Evolutionary conservation across 2,329 filamentous ascomycete species (phyloP).

Genomic region (Fusarium temperatum): DNA sequence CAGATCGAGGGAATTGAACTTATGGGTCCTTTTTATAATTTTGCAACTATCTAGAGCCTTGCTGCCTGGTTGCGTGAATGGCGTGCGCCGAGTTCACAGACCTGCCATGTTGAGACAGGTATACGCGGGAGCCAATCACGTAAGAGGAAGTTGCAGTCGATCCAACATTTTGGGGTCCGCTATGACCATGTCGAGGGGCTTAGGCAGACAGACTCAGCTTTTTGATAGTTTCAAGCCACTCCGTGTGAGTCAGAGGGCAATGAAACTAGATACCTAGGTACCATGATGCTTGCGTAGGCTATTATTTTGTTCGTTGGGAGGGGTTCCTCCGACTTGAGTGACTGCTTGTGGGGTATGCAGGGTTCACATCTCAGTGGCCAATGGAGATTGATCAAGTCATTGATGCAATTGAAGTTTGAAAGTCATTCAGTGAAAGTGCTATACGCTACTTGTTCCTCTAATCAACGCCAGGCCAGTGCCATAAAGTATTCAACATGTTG

Average conservation of each 20-base stretch:
- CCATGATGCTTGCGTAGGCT: background rate
- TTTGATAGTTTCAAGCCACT: background rate
- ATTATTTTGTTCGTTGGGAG: background rate
- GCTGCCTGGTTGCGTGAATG: background rate
- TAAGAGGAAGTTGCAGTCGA: background rate
- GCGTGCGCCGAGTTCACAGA: background rate
- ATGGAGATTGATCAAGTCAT: background rate
- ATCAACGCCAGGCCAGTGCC: background rate
- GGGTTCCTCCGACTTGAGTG: too few species aligned
- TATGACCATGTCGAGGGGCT: background rate
- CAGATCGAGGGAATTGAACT: too few species aligned
- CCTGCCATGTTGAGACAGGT: background rate
- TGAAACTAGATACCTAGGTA: background rate
- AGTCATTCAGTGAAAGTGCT: background rate
- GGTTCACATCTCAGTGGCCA: fast-evolving
- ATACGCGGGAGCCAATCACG: background rate
- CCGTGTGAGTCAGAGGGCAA: background rate
- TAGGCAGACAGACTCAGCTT: background rate
- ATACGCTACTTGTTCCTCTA: background rate
- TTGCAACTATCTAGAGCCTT: background rate
- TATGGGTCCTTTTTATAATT: fast-evolving
- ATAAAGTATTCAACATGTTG: background rate
- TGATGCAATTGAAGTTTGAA: background rate
- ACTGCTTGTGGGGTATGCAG: too few species aligned
- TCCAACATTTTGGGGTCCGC: background rate